Evolutionary conservation across 2,329 filamentous ascomycete genomes (phyloP), one percentile per base, ranked within the genome.

Genomic region (Fonsecaea pedrosoi): DNA sequence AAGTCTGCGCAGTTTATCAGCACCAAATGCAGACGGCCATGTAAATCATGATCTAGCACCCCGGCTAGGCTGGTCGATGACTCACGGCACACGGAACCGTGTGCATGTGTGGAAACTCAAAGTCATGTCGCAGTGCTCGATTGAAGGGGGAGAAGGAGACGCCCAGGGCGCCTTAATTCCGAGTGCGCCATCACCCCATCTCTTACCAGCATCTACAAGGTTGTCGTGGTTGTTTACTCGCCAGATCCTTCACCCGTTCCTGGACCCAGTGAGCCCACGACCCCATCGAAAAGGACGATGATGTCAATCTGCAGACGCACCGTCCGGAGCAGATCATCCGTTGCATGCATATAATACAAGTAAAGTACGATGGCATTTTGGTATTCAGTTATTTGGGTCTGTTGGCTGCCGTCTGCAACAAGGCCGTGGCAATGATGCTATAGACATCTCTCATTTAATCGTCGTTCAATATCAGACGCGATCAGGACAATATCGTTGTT

Each of bases 141-240:
- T 50, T 30, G 18, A 50, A 25, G 5, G 37, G 13, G 37, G 37
- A 1, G 37, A 38, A 9, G 9, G 21, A 25, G 21, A 15, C n/a
- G 34, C 30, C 30, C 30, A 32, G 63, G 57, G 50, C 48, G 63
- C 63, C 58, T 61, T 65, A 61, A 65, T 34, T 63, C 64, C 60
- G 60, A 8, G 13, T 35, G 0, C 45, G 8, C 45, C 21, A 50
- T 50, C 45, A 50, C 8, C 18, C 45, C 21, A 50, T 50, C 13
- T 30, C 45, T 50, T 13, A 50, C 12, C 4, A 3, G 2, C n/a
- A 5, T 25, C 10, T 30, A 15, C 21, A 8, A 32, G 30, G 30
- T 32, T 4, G 30, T 32, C 4, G 30, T 32, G 30, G 30, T 32
- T 32, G 30, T 32, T 32, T 45, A 60, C 42, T 60, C 42, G 57